Conservation (phyloP, 2,329 filamentous ascomycete species). For the Botrytis medusae region DNA sequence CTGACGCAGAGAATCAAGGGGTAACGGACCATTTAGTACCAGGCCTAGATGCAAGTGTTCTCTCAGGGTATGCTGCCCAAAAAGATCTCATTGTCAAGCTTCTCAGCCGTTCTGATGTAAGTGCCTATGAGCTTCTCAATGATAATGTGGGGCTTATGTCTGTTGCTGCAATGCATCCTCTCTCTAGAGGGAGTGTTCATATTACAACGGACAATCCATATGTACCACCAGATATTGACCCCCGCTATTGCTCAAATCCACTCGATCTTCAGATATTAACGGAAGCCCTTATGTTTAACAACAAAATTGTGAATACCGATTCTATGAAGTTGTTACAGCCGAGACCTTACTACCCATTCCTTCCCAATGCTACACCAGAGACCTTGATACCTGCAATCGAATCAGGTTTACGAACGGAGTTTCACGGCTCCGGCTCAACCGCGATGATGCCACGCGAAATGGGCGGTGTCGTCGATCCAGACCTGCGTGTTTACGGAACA, state of each 20-base stretch:
- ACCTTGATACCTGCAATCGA: slow-evolving; percentile 29
- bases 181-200: slow-evolving; percentile 58
- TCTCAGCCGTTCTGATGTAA: slow-evolving; percentile 28
- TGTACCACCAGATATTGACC: slow-evolving; percentile 49
- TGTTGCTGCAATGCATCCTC: slow-evolving; percentile 49
- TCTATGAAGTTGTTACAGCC: slow-evolving; percentile 30
- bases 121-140: slow-evolving; percentile 34
- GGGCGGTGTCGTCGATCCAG: slow-evolving; percentile 30
- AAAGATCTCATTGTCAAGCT: slow-evolving; percentile 28
- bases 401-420: slow-evolving; percentile 31
- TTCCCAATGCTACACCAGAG: slow-evolving; percentile 28
- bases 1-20: slow-evolving; percentile 28
- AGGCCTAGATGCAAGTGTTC: slow-evolving; percentile 29
- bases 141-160: slow-evolving; percentile 33
- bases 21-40: slow-evolving; percentile 27
- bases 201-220: slow-evolving; percentile 46
- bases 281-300: slow-evolving; percentile 34
- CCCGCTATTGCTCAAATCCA: slow-evolving; percentile 34
- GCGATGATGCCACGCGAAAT: slow-evolving; percentile 30
- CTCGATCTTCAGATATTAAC: slow-evolving; percentile 32
- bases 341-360: slow-evolving; percentile 31
- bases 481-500: slow-evolving; percentile 31
- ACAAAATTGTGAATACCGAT: slow-evolving; percentile 29
- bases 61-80: slow-evolving; percentile 32
- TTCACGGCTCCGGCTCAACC: slow-evolving; percentile 33